These are phyloP conservation scores for Xylaria nigripes DNA, from an alignment of 495 filamentous ascomycete species.

Conservation along the genomic window DNA sequence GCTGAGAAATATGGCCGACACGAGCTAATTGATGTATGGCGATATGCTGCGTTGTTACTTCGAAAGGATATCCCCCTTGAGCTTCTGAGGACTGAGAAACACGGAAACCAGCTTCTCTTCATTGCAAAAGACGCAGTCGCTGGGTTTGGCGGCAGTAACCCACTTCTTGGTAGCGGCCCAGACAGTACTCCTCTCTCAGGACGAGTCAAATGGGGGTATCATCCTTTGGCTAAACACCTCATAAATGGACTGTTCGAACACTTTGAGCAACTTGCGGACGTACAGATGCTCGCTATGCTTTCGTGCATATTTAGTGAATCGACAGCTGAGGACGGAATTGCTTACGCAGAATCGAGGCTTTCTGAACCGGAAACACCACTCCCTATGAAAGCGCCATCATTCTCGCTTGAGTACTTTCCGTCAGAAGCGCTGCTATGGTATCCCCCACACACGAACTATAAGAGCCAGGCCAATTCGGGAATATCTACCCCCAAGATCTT, in stretches of 20 bases:
- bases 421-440: conserved; percentile 51
- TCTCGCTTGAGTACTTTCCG: conserved; percentile 62
- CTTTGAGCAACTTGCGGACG: conserved; percentile 69
- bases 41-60: conserved; percentile 66
- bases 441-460: conserved; percentile 13
- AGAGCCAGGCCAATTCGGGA: conserved; percentile 40
- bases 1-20: conserved; percentile 63
- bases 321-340: conserved; percentile 38
- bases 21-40: conserved; percentile 79
- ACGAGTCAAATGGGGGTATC: conserved; percentile 75
- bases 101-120: conserved; percentile 51
- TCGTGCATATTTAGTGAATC: conserved; percentile 78
- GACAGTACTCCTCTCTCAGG: conserved; percentile 36
- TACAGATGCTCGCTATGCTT: conserved; percentile 94
- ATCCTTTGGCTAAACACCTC: conserved; percentile 71
- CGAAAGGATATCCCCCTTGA: conserved; percentile 65
- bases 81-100: conserved; percentile 40
- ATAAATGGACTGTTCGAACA: conserved; percentile 63
- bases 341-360: conserved; percentile 38
- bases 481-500: conserved; percentile 53
- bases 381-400: conserved; percentile 56
- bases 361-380: conserved; percentile 48
- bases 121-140: conserved; percentile 50
- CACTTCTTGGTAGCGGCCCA: neutral
- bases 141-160: conserved; percentile 25